Evolutionary conservation across 441 rosid genomes (phyloP), one percentile per base, ranked within the genome.

Genomic region (Kokia cookei): DNA sequence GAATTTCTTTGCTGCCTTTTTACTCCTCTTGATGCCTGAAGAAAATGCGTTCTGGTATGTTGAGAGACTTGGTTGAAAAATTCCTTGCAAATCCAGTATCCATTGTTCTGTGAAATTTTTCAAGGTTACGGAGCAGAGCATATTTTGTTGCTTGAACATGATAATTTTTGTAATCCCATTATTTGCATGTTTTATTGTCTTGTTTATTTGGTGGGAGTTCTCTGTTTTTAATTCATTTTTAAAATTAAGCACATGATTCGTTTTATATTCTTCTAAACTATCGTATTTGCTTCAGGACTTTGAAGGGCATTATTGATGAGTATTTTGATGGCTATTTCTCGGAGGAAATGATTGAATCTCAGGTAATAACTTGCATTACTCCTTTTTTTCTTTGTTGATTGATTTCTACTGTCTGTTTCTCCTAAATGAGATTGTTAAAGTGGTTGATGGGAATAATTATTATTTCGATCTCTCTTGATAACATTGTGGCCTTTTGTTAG

Each of bases 1-100:
- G 99, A 96, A 96, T 82, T 96, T 96, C 86, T 96, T 96, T 85
- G 98, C 99, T 75, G 98, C 98, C 35, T 86, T 96, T 74, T 86
- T 96, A 64, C 93, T 96, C 67, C 95, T 96, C 80, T 84, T 96
- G 87, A 96, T 96, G 99, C 94, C 99, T 0, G 99, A 96, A 86
- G 99, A 96, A 86, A 96, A 93, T 89, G 99, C 99, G 60, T 96
- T 96, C 84, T 96, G 99, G 98, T 95, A 84, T 48, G 85, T 85
- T 63, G 76, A 35, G 47, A 78, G 76, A 54, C 71, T 79, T 75
- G 40, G 37, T 79, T 77, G 72, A 43, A 35, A 55, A 62, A 24
- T 51, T 24, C 10, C 73, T 58, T 71, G 71, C 73, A 26, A 70
- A 73, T 32, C 71, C 24, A 35, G 27, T 53, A 17, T 12, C 67